phyloP scores from a whole-genome alignment of 441 rosid species.

The Pelargonium fulgidum region DNA sequence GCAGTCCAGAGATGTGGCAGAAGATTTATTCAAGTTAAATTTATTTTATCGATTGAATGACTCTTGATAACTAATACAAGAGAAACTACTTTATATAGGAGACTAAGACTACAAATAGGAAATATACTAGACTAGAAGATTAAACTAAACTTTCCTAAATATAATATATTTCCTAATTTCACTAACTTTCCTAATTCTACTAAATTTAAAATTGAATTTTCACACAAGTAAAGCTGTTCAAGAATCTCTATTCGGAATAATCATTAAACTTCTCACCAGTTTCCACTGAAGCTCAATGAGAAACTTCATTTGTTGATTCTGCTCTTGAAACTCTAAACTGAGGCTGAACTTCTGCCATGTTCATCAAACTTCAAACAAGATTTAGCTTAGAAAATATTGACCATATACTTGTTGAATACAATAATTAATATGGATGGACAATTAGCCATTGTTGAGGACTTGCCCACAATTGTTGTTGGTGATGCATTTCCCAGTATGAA shows the following conservation, averaged over 20 bases:
- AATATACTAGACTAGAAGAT: no score
- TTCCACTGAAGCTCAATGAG: not conserved
- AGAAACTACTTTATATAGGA: no score
- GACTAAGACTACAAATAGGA: no score
- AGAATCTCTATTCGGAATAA: not conserved
- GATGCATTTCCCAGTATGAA: not conserved
- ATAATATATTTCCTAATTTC: no score
- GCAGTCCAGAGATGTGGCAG: not conserved
- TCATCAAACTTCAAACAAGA: not conserved
- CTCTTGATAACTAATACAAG: no score
- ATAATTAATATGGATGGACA: no score
- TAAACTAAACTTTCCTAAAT: no score
- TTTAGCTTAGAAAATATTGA: not conserved
- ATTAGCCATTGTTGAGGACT: not conserved
- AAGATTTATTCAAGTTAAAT: not conserved
- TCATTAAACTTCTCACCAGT: not conserved
- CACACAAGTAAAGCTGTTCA: not conserved
- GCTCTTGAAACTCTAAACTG: not conserved
- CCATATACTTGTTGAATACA: not conserved
- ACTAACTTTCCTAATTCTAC: no score
- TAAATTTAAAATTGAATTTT: no score
- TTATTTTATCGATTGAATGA: no score
- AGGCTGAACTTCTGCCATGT: not conserved
- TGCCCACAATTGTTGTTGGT: not conserved
- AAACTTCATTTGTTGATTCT: constrained; percentile 6